Conservation (phyloP, 2,329 filamentous ascomycete species). For the Uncinocarpus reesii region DNA sequence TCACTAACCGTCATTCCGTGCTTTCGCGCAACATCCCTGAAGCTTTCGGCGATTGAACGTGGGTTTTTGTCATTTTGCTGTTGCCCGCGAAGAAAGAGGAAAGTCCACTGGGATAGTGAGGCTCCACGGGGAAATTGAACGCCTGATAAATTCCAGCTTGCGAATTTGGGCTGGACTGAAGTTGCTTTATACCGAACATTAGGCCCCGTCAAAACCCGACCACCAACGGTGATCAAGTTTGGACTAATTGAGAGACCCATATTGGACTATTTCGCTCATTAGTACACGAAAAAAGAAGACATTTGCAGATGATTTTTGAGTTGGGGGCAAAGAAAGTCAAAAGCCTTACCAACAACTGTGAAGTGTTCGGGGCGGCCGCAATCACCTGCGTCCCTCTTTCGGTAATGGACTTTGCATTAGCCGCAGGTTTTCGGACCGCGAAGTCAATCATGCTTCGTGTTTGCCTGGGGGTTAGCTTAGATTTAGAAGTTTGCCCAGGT, state of each 20-base stretch:
- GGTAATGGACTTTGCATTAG: constrained; percentile 58
- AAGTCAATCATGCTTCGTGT: constrained; percentile 61
- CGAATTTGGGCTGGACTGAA: constrained; percentile 36
- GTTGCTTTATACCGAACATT: constrained; percentile 46
- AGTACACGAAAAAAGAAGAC: neutral
- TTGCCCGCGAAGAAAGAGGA: constrained; percentile 41
- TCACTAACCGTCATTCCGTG: constrained; percentile 4
- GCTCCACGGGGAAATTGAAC: constrained; percentile 48
- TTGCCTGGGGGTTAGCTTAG: constrained; percentile 51
- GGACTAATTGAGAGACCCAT: constrained; percentile 38
- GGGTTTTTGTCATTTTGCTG: constrained; percentile 6
- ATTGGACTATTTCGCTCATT: constrained; percentile 19
- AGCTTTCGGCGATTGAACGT: neutral
- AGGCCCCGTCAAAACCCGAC: constrained; percentile 56
- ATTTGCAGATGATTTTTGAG: neutral
- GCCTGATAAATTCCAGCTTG: constrained; percentile 59
- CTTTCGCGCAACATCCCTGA: neutral
- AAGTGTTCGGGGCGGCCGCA: constrained; percentile 40
- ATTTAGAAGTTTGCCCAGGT: constrained; percentile 53
- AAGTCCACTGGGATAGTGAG: constrained; percentile 35
- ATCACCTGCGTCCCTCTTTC: constrained; percentile 46
- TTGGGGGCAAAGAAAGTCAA: neutral
- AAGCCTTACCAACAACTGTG: constrained; percentile 39
- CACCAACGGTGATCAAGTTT: constrained; percentile 59
- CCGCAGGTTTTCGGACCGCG: constrained; percentile 55